Evolutionary conservation across 2,329 filamentous ascomycete genomes (phyloP).

Genomic region (Malbranchea zuffiana): DNA sequence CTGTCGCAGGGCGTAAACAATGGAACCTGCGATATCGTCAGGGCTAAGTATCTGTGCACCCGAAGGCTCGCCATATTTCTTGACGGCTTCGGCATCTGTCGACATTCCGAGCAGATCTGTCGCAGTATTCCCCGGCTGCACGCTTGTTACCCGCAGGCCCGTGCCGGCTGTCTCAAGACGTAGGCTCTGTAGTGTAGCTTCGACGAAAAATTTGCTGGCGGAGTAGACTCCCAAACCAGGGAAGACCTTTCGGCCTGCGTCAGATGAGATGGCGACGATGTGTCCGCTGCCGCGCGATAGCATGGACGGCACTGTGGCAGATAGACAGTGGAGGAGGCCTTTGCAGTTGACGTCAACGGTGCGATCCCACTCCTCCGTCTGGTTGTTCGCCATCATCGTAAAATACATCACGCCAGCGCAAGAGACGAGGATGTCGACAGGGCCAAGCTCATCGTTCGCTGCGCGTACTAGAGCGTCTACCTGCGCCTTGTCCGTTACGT

Average conservation of each 20-base stretch:
- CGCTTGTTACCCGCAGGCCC: conserved; percentile 59
- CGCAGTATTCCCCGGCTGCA: conserved; percentile 67
- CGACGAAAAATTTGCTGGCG: conserved; percentile 75
- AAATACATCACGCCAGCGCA: conserved; percentile 83
- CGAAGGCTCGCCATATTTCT: conserved; percentile 65
- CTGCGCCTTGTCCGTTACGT: conserved; percentile 57
- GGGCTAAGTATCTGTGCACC: conserved; percentile 66
- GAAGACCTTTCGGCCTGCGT: conserved; percentile 72
- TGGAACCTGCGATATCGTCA: conserved; percentile 59
- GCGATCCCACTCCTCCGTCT: conserved; percentile 65
- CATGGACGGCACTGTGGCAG: conserved; percentile 60
- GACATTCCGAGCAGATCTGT: conserved; percentile 66
- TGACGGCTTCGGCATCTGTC: conserved; percentile 62
- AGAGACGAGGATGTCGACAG: conserved; percentile 66
- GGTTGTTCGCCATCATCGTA: conserved; percentile 71
- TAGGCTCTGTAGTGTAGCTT: conserved; percentile 64
- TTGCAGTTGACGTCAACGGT: conserved; percentile 84
- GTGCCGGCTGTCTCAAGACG: conserved; percentile 65
- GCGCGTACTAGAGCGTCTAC: conserved; percentile 55
- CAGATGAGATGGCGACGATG: conserved; percentile 71
- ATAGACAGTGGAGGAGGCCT: conserved; percentile 62
- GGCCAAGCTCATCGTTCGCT: conserved; percentile 52
- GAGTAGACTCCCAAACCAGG: conserved; percentile 73
- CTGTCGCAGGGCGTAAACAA: conserved; percentile 64
- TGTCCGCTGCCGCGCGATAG: conserved; percentile 58